These are phyloP conservation scores for Fraxinus quadrangulata DNA, from an alignment of 257 asterid species.

Conservation along the genomic window DNA sequence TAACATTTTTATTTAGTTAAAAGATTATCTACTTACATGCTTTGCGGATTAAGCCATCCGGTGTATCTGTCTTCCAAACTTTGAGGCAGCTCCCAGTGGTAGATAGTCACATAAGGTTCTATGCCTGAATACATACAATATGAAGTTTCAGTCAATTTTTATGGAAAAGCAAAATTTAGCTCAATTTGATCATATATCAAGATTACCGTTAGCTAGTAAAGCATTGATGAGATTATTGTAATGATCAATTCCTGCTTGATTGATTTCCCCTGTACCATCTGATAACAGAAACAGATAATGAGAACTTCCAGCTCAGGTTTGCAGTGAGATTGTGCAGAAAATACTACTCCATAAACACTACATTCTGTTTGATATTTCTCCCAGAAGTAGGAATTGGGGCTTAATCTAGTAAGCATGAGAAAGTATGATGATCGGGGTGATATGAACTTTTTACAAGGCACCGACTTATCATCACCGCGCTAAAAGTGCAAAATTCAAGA, in stretches of 20 bases:
- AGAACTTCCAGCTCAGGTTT: neutral
- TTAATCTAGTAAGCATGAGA: too few relatives aligned
- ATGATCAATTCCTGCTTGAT: conserved; percentile 82
- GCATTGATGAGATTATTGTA: conserved; percentile 77
- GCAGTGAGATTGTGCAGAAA: too few relatives aligned
- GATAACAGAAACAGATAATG: conserved; percentile 1
- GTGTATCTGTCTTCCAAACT: conserved; percentile 61
- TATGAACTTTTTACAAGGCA: too few relatives aligned
- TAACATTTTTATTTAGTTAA: too few relatives aligned
- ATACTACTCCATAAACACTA: too few relatives aligned
- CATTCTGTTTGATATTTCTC: too few relatives aligned
- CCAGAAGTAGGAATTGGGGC: too few relatives aligned
- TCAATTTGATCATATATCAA: neutral
- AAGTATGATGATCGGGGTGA: too few relatives aligned
- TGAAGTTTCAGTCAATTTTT: neutral
- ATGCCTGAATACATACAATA: conserved; percentile 46
- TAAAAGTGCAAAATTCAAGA: too few relatives aligned
- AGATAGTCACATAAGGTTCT: conserved; percentile 79
- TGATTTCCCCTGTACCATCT: conserved; percentile 83
- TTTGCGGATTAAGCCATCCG: conserved; percentile 72
- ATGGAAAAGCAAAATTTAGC: neutral
- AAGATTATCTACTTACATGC: conserved; percentile 45
- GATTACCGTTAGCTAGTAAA: conserved; percentile 62
- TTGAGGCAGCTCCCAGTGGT: conserved; percentile 97
- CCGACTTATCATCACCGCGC: too few relatives aligned